Conservation (phyloP, 176 grass and related monocot species). For the Avena sativa region DNA sequence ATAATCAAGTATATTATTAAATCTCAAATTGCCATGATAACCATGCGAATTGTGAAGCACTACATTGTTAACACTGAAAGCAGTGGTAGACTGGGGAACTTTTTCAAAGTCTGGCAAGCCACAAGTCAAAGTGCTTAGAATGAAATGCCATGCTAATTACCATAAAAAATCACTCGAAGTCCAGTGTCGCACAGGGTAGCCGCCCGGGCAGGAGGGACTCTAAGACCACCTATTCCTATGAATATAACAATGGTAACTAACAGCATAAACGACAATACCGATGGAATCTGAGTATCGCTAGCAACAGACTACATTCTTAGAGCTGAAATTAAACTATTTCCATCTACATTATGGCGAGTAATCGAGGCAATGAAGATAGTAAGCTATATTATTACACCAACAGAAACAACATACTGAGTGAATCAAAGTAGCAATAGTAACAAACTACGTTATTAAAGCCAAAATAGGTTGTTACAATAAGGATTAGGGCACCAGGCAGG, state of each 20-base stretch:
- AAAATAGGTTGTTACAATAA: neutral
- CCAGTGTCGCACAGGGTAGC: neutral
- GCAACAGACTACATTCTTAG: neutral
- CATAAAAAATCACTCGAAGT: neutral
- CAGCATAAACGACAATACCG: neutral
- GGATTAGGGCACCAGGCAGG: neutral
- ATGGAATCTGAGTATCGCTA: neutral
- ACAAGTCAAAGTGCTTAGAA: constrained; percentile 18
- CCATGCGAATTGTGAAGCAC: constrained; percentile 24
- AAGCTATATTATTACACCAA: neutral
- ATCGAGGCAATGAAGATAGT: neutral
- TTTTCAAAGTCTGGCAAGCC: neutral
- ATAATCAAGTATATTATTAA: constrained; percentile 6
- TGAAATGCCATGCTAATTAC: neutral
- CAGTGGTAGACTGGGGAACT: neutral
- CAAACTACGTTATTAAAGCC: neutral
- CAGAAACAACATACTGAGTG: neutral
- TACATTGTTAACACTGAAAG: neutral
- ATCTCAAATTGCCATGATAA: neutral
- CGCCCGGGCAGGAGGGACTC: neutral
- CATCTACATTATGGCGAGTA: neutral
- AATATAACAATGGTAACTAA: neutral
- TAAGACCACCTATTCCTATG: neutral
- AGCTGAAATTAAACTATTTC: constrained; percentile 13
- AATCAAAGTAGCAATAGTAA: constrained; percentile 5